These are phyloP conservation scores for Eutrema japonicum DNA, from an alignment of 345 rosid species.

Conservation along the genomic window DNA sequence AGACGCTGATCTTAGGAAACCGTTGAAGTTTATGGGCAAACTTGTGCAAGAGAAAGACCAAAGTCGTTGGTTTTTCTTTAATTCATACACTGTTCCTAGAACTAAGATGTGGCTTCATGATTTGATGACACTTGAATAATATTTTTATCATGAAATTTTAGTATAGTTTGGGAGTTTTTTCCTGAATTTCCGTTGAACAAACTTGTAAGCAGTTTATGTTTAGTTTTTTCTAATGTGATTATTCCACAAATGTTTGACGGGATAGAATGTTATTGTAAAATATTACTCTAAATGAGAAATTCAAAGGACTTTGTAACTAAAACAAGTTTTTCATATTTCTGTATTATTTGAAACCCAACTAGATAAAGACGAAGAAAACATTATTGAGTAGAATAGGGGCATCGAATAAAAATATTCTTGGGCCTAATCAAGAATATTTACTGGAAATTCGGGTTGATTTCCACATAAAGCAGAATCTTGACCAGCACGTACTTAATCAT, in stretches of 20 bases:
- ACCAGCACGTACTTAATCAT: neutral
- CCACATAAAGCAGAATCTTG: slow-evolving; percentile 28
- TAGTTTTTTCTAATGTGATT: neutral
- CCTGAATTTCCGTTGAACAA: too few relatives aligned
- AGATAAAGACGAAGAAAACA: slow-evolving; percentile 25
- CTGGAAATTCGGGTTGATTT: slow-evolving; percentile 23
- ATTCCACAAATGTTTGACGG: neutral
- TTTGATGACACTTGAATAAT: too few relatives aligned
- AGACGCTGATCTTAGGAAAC: too few relatives aligned
- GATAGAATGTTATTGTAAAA: neutral
- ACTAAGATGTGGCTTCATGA: too few relatives aligned
- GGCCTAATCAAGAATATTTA: slow-evolving; percentile 36
- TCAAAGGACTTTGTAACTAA: neutral
- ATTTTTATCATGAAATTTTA: too few relatives aligned
- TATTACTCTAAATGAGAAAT: neutral
- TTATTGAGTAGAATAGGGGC: slow-evolving; percentile 11
- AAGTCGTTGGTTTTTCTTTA: too few relatives aligned
- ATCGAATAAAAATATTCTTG: slow-evolving; percentile 40
- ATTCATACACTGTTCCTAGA: too few relatives aligned
- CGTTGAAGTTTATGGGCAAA: too few relatives aligned
- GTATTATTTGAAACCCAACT: slow-evolving; percentile 1
- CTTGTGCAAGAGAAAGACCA: too few relatives aligned
- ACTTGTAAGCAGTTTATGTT: neutral
- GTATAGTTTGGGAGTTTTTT: too few relatives aligned
- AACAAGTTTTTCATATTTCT: neutral